phyloP scores from a whole-genome alignment of 2,329 filamentous ascomycete species.

The Anisogramma anomala region DNA sequence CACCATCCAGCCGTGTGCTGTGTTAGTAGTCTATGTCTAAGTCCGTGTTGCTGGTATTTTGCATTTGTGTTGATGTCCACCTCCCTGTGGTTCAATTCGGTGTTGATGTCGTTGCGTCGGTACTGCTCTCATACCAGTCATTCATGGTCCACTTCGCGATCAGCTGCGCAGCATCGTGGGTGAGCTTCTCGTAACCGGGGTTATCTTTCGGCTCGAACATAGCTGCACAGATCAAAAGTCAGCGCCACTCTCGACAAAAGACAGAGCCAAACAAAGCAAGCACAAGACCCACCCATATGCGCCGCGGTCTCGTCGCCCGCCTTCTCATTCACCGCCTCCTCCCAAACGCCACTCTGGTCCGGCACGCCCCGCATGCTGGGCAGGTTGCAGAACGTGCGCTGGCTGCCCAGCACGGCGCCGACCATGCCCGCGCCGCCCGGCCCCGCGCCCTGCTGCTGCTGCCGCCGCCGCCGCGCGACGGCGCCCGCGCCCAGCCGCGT shows the following conservation, averaged over 20 bases:
- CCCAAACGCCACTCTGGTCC: constrained; percentile 41
- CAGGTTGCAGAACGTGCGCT: constrained; percentile 82
- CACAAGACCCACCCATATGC: constrained; percentile 52
- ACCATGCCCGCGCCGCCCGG: constrained; percentile 47
- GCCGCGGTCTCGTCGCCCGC: constrained; percentile 69
- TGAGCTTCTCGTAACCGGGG: constrained; percentile 57
- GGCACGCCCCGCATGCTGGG: constrained; percentile 41
- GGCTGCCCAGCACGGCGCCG: constrained; percentile 49
- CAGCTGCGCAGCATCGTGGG: constrained; percentile 52
- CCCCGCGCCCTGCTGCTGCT: constrained; percentile 30
- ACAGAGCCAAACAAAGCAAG: neutral
- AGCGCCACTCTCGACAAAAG: neutral
- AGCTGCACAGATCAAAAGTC: constrained; percentile 25
- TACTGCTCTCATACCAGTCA: constrained; percentile 54
- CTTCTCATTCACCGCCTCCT: constrained; percentile 63
- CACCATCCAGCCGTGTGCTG: neutral
- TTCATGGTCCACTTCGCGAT: constrained; percentile 54
- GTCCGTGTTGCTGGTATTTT: neutral
- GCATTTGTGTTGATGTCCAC: constrained; percentile 15
- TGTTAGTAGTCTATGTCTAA: neutral
- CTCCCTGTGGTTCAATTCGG: too few species aligned
- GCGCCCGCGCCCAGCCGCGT: constrained; percentile 67
- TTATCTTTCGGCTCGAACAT: constrained; percentile 68
- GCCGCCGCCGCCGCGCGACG: constrained; percentile 30
- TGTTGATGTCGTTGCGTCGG: too few species aligned